phyloP scores from a whole-genome alignment of 805 yeast genomes.

The Suhomyces xylopsoci region DNA sequence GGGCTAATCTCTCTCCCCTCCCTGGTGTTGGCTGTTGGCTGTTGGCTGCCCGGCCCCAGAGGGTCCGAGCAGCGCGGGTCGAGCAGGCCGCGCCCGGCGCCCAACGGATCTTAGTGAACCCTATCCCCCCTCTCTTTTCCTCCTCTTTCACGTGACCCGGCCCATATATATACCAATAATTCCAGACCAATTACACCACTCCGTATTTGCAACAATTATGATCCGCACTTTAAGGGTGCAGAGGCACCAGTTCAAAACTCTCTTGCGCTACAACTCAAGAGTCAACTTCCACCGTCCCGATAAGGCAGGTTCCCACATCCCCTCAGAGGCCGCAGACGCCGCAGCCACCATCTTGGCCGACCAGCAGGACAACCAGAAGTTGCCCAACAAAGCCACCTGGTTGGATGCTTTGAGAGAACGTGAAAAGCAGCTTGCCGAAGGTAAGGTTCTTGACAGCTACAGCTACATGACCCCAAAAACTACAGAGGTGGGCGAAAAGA shows the following conservation, averaged over 20 bases:
- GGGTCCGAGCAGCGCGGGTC: no score
- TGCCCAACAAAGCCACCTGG: constrained; percentile 69
- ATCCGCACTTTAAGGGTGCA: not conserved
- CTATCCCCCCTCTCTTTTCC: no score
- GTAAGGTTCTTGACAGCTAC: constrained; percentile 67
- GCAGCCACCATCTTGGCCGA: constrained; percentile 69
- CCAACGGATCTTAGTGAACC: not conserved
- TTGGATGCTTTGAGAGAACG: constrained; percentile 76
- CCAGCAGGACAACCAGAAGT: constrained; percentile 47
- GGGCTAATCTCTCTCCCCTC: no score
- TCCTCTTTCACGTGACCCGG: not conserved
- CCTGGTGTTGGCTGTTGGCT: no score
- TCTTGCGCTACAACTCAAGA: constrained; percentile 7
- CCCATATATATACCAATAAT: not conserved
- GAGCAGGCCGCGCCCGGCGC: no score
- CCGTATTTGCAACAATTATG: not conserved
- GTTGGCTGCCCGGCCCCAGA: no score
- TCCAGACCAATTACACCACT: not conserved
- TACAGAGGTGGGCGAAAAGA: constrained; percentile 65
- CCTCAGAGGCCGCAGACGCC: constrained; percentile 70
- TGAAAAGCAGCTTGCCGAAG: constrained; percentile 64
- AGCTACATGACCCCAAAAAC: constrained; percentile 72
- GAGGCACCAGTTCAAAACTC: not conserved
- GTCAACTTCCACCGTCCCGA: constrained; percentile 29
- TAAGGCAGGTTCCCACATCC: constrained; percentile 42